Base-by-base conservation (phyloP, 805 yeast genomes). In the Pichia paraexigua region DNA sequence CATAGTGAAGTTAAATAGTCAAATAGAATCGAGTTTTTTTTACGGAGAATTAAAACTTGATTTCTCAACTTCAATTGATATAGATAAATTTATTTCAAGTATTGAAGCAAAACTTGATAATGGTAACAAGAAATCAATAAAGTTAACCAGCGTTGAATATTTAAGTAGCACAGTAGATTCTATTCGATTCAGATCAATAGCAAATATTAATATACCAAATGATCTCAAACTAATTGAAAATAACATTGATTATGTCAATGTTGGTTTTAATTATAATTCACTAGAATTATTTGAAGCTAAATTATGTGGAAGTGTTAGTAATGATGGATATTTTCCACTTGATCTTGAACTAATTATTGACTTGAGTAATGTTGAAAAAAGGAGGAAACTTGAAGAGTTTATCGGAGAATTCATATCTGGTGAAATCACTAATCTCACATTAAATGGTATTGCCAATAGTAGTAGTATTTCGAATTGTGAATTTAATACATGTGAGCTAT, bases 381-480 rank as follows among this genome's bases (percentile, higher is more conserved):
- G 24, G 5, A 15, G 17, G 11, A 27, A 20, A 20, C 8, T 47
- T 47, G 45, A 43, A 10, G 25, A 43, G 18, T 43, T 43, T 27
- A 25, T 43, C 18, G 47, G 41, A 22, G 41, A 22, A 11, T 45
- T 37, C 13, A 17, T 45, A 17, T 37, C 40, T 4, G 47, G 37
- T 13, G n/a, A 15, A 15, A n/a, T 15, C 2, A 32, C 37, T 13
- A 32, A 15, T 32, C 37, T 32, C n/a, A 35, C 37, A 12, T 17
- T 43, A 17, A 25, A 9, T 55, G 58, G 50, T 53, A n/a, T 24
- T 4, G 12, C 12, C 30, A 32, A 47, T 20, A 18, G 18, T 28
- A n/a, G 27, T 73, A 13, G 73, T 43, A 59, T 74, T 1, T 74
- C 79, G 12, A 13, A 13, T 13, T 32, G 37, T 15, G 13, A 15